Evolutionary conservation across 1,139 yeast genomes (phyloP).

Genomic region (Blastobotrys arbuscula): DNA sequence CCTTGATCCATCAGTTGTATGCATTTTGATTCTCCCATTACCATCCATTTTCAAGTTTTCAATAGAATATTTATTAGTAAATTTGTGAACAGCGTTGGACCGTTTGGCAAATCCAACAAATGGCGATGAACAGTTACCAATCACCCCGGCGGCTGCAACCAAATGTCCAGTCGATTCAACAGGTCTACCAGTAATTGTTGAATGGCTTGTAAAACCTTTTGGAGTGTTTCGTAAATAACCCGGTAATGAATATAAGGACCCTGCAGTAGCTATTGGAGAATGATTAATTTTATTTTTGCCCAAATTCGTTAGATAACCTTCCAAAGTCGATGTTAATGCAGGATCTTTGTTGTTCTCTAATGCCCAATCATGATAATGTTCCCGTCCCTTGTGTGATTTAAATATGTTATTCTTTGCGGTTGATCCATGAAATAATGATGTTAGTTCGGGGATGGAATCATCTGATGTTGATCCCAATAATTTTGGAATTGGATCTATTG

Average conservation of each 20-base stretch:
- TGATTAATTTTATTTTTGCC: neutral
- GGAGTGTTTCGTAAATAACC: constrained; percentile 21
- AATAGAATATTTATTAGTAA: neutral
- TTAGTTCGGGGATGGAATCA: constrained; percentile 7
- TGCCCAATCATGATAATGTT: neutral
- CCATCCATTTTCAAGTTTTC: neutral
- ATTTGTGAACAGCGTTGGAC: neutral
- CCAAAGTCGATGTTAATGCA: neutral
- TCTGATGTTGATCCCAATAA: neutral
- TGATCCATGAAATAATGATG: constrained; percentile 12
- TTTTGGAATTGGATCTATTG: constrained; percentile 13
- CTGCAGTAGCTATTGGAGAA: constrained; percentile 22
- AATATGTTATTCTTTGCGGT: neutral
- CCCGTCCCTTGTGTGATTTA: neutral
- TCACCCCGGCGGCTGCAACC: constrained; percentile 20
- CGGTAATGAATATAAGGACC: constrained; percentile 21
- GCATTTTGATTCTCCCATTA: constrained; percentile 5
- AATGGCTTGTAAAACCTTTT: constrained; percentile 11
- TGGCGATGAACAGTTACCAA: constrained; percentile 6
- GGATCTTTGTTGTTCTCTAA: neutral
- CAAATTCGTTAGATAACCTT: neutral
- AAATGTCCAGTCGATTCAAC: constrained; percentile 13
- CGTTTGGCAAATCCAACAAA: neutral
- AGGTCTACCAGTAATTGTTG: constrained; percentile 16
- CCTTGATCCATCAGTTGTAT: neutral